Evolutionary conservation across 2,329 filamentous ascomycete genomes (phyloP), one percentile per base, ranked within the genome.

Genomic region (Botrytis paeoniae): DNA sequence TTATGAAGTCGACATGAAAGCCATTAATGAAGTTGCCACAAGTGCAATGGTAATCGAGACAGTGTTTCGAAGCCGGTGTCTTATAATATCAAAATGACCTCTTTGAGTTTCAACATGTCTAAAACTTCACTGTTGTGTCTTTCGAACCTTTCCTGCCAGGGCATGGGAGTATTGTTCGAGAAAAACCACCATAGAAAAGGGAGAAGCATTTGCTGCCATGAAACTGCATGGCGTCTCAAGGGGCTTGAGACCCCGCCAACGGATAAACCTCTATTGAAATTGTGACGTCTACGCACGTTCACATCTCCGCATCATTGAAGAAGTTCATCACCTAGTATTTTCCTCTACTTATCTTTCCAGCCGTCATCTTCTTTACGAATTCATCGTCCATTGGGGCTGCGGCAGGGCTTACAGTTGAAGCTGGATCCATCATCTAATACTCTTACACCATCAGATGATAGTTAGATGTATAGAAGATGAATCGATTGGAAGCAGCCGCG

Each of bases 191-290:
- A 70, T 8, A n/a, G 45, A n/a, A 37, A 43, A 57, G 25, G 32
- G 35, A 54, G 22, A 45, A 39, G 12, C 29, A 43, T 29, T 29
- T 60, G 37, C 22, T 68, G 41, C 70, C 62, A 66, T 72, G 70
- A 68, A 61, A 72, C 51, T 72, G 37, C 51, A 68, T 72, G 70
- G 62, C 48, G 51, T 32, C 29, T 29, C 25, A 32, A 7, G 62
- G 22, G 62, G 70, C 62, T 72, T 72, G 70, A 72, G 51, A 72
- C 62, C 57, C 45, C 63, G 29, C 62, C 62, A 72, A 59, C 62
- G 66, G 41, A 41, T 57, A 12, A 25, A 45, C n/a, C 39, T 66
- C 41, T 29, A 45, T 54, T 59, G 39, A 57, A 69, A 35, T 63
- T 59, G n/a, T 22, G 70, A 72, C 18, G n/a, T 66, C 65, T 66